These are phyloP conservation scores for Macrolepiota fuliginosa DNA, from an alignment of 768 basidiomycete species.

Conservation along the genomic window DNA sequence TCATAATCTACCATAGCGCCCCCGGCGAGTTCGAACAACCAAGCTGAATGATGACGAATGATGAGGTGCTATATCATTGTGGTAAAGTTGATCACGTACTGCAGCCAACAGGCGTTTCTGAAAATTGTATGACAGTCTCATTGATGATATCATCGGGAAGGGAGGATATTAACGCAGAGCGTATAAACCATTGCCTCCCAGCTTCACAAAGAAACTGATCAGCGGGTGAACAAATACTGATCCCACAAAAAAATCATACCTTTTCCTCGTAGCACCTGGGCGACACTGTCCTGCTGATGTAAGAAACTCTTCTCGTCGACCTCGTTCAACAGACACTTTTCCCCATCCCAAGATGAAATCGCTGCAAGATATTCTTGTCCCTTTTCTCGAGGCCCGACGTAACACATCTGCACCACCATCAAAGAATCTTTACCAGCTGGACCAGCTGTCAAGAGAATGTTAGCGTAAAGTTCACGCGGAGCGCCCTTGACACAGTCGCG, in stretches of 20 bases:
- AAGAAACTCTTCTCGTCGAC: conserved; percentile 88
- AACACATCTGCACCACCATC: conserved; percentile 91
- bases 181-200: conserved; percentile 89
- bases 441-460: conserved; percentile 87
- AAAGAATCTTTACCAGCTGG: conserved; percentile 82
- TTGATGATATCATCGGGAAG: conserved; percentile 86
- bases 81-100: conserved; percentile 50
- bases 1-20: conserved; percentile 76
- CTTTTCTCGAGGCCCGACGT: conserved; percentile 70
- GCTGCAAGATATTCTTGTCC: conserved; percentile 76
- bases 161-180: conserved; percentile 78
- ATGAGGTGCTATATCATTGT: not conserved
- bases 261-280: conserved; percentile 84
- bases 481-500: conserved; percentile 91
- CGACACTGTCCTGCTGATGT: conserved; percentile 89
- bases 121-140: conserved; percentile 78
- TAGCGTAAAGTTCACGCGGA: conserved; percentile 85
- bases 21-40: conserved; percentile 90
- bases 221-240: not conserved
- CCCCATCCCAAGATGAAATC: conserved; percentile 88
- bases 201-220: conserved; percentile 33
- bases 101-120: conserved; percentile 85
- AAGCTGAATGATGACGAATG: conserved; percentile 47
- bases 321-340: conserved; percentile 82
- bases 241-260: conserved; percentile 39